Conservation (phyloP, 169 alveolate species). For the Plasmodium coatneyi region DNA sequence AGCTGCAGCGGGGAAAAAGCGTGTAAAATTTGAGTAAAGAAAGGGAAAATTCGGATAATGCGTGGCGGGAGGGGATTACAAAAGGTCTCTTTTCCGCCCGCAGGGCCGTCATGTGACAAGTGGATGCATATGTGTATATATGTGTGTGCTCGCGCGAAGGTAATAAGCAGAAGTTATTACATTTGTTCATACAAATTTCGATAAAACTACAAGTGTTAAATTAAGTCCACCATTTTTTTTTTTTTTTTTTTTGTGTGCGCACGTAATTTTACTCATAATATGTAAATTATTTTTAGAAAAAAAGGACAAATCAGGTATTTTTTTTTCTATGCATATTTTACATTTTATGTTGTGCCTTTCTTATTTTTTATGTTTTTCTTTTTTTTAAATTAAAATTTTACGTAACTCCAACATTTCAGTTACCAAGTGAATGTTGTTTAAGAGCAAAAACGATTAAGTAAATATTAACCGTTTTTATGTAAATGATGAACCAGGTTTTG, state of each 20-base stretch:
- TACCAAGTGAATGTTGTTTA: neutral
- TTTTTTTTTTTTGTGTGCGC: neutral
- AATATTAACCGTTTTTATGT: neutral
- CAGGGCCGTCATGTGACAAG: neutral
- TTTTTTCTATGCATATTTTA: neutral
- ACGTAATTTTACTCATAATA: neutral
- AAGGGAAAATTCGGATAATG: neutral
- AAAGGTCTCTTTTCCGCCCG: neutral
- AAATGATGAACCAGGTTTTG: neutral
- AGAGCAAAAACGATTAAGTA: neutral
- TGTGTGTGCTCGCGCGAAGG: neutral
- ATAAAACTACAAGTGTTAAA: neutral
- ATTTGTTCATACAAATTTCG: neutral
- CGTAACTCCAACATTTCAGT: neutral
- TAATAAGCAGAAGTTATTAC: neutral
- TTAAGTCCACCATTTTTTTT: neutral
- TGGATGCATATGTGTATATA: neutral
- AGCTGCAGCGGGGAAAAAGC: neutral
- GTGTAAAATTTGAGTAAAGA: neutral
- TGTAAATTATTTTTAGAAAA: neutral
- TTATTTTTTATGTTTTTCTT: neutral
- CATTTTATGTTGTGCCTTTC: neutral
- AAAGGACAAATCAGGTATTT: neutral
- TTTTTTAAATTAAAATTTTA: neutral
- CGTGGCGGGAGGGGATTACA: neutral